Percentiles rank a stretch among this genome's conserved stretches.
Evolutionary conservation across 306 rosid species (phyloP).

Genomic region (Parietaria judaica): DNA sequence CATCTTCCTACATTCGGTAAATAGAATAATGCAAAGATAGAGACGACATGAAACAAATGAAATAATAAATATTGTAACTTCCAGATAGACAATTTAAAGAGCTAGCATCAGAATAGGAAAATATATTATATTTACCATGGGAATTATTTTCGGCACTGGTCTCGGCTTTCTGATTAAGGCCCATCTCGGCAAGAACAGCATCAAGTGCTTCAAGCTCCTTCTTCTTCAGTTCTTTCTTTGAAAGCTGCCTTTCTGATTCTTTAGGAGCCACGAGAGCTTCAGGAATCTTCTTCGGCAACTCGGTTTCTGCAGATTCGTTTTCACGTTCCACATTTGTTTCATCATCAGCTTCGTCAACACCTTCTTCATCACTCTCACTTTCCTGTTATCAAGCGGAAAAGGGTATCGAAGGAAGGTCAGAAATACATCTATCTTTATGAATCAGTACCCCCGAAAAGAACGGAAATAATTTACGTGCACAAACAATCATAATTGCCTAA

Average conservation of each 20-base stretch:
- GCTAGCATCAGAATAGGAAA: neutral
- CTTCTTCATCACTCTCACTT: constrained; percentile 61
- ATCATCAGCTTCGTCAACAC: constrained; percentile 44
- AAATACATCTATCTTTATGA: neutral
- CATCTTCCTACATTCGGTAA: neutral
- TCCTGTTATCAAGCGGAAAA: constrained; percentile 28
- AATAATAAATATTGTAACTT: too few species aligned
- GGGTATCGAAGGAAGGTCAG: constrained; percentile 9
- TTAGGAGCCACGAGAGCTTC: constrained; percentile 39
- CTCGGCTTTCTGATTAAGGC: constrained; percentile 30
- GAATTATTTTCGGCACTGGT: constrained; percentile 38
- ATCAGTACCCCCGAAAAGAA: neutral
- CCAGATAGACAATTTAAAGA: too few species aligned
- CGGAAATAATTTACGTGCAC: neutral
- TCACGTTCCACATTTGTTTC: constrained; percentile 54
- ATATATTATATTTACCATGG: constrained; percentile 32
- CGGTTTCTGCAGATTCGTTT: constrained; percentile 32
- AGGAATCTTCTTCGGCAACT: constrained; percentile 28
- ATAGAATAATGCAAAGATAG: too few species aligned
- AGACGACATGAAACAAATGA: too few species aligned
- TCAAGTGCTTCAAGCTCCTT: constrained; percentile 77
- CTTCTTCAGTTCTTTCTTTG: constrained; percentile 74
- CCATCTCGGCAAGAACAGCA: constrained; percentile 75
- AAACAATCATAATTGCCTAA: neutral
- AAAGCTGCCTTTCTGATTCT: constrained; percentile 70